A percentile compares a stretch with the other conserved stretches of the same genome.
Conservation (phyloP, 306 rosid species). For the Castanospermum australe region DNA sequence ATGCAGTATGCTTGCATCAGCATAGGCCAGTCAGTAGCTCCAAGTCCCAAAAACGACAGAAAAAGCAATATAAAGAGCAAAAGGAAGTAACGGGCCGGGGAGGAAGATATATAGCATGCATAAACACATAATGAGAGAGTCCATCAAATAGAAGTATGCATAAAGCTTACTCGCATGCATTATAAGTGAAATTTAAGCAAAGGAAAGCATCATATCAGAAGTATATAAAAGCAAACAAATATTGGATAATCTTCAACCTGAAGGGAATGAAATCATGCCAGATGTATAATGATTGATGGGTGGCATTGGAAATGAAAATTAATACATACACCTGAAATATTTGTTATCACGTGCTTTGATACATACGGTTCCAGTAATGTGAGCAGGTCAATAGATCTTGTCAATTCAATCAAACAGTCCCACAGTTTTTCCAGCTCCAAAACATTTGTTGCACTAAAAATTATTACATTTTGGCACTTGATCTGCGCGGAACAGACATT, state of each 20-base stretch:
- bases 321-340: conserved; percentile 63
- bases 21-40: not conserved
- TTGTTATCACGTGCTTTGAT: conserved; percentile 57
- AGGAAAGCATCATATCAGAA: not conserved
- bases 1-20: not conserved
- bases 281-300: conserved; percentile 27
- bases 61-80: too few relatives aligned
- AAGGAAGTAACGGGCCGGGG: too few relatives aligned
- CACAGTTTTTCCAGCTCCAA: conserved; percentile 76
- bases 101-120: not conserved
- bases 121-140: too few relatives aligned
- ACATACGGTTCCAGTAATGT: conserved; percentile 59
- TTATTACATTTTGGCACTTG: conserved; percentile 79
- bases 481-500: conserved; percentile 55
- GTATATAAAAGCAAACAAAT: not conserved
- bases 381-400: conserved; percentile 53
- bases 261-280: conserved; percentile 14
- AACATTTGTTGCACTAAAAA: conserved; percentile 66
- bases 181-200: not conserved
- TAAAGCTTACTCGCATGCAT: not conserved
- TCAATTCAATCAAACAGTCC: conserved; percentile 82
- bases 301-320: not conserved
- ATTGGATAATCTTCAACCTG: conserved; percentile 1
- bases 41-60: not conserved
- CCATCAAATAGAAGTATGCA: not conserved